Base-by-base conservation (phyloP, 345 rosid genomes). In the Sapria himalayana region DNA sequence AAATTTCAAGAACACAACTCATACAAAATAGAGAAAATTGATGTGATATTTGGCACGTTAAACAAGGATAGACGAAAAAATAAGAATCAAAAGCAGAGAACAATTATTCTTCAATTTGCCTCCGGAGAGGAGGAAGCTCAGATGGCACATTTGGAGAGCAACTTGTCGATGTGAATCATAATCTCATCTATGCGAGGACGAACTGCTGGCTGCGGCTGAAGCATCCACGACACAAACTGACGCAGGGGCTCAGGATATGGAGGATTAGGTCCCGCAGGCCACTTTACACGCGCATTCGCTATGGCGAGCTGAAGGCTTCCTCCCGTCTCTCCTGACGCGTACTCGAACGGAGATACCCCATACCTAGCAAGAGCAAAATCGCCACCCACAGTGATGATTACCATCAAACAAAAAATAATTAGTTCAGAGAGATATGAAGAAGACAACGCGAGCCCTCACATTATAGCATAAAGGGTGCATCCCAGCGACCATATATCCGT, bases 401-500 rank as follows among this genome's bases (percentile, higher is more conserved):
- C 22, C 21, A 22, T 22, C 33, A 31, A 12, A 46, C 33, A 14
- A 20, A 24, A 41, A 41, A 24, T 12, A 15, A 15, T 3, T 12
- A 42, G 15, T 8, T 37, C 1, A 19, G 33, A 16, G 12, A 14
- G 37, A 32, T 25, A 29, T 34, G 20, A 42, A 25, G n/a, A n/a
- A n/a, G n/a, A n/a, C n/a, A n/a, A n/a, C n/a, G n/a, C n/a, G 10
- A 41, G 45, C 56, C 42, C 71, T 77, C 62, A 91, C 95, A 91
- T 84, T 65, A 84, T 75, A 46, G 93, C 95, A 47, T 84, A 91
- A 52, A 91, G 50, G 21, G 99, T 91, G 79, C 99, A 84, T 57
- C 95, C 99, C 42, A 91, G 64, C 2, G 99, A 91, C 99, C 99
- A 91, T 17, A 91, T 70, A 55, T 91, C 99, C 16, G 86, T 84